Conservation (phyloP, 352 stramenopile species). For the Phytophthora sp. region DNA sequence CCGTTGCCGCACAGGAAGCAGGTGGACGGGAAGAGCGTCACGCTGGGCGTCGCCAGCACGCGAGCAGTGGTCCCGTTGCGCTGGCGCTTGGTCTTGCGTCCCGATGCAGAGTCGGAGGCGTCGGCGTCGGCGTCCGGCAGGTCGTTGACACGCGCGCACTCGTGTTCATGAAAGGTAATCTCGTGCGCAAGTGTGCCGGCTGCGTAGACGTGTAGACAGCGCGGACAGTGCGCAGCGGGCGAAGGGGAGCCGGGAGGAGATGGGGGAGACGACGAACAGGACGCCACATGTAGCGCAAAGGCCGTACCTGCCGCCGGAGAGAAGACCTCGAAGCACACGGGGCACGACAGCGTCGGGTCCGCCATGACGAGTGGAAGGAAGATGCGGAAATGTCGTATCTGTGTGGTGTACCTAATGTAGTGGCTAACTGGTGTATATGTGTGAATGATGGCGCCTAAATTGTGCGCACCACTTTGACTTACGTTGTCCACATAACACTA, state of each 20-base stretch:
- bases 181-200: conserved; percentile 51
- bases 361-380: conserved; percentile 19
- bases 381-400: too few species aligned
- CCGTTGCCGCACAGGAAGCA: conserved; percentile 66
- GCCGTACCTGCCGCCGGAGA: conserved; percentile 19
- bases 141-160: conserved; percentile 75
- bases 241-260: conserved; percentile 22
- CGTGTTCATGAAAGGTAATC: conserved; percentile 78
- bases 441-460: too few species aligned
- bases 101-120: background rate
- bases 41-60: conserved; percentile 8
- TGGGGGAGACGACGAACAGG: conserved; percentile 41
- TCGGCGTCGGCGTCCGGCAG: conserved; percentile 5
- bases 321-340: conserved; percentile 57
- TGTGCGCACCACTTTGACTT: too few species aligned
- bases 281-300: conserved; percentile 65
- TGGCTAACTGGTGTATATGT: background rate
- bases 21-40: conserved; percentile 58
- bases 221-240: conserved; percentile 45
- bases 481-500: too few species aligned
- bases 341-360: conserved; percentile 42
- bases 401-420: too few species aligned
- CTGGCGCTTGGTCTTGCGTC: conserved; percentile 32
- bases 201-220: conserved; percentile 72
- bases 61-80: conserved; percentile 24